These are phyloP conservation scores for Oryza meyeriana DNA, from an alignment of 176 grass and related monocot genomes.

Conservation along the genomic window DNA sequence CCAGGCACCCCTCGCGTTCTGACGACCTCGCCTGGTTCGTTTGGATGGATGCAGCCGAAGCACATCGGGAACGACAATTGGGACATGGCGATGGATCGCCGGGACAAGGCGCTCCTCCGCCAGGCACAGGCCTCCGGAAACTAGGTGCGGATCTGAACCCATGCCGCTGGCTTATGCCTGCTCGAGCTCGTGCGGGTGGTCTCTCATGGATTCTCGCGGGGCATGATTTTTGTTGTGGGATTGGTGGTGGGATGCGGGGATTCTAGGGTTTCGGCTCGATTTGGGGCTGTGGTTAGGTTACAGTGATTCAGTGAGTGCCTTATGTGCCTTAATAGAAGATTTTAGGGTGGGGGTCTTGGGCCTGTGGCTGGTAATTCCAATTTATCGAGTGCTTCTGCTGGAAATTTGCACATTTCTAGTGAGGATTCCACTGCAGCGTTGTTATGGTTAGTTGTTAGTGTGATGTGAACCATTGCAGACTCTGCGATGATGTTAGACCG, in stretches of 20 bases:
- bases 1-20: background rate
- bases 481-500: background rate
- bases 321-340: background rate
- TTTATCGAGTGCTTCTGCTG: background rate
- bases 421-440: background rate
- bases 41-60: conserved; percentile 77
- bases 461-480: background rate
- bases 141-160: conserved; percentile 44
- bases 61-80: conserved; percentile 95
- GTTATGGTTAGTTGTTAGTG: background rate
- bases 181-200: background rate
- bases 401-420: background rate
- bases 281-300: background rate
- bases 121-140: conserved; percentile 31
- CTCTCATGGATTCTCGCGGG: background rate
- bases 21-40: background rate
- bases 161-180: background rate
- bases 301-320: background rate
- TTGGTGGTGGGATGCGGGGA: background rate
- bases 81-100: conserved; percentile 97
- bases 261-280: conserved; percentile 19
- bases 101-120: conserved; percentile 85
- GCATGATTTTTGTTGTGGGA: background rate
- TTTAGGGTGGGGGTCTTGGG: background rate
- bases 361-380: background rate